A percentile compares a stretch with the other conserved stretches of the same genome.
Evolutionary conservation across 257 asterid genomes (phyloP).

Genomic region (Primulina eburnea): DNA sequence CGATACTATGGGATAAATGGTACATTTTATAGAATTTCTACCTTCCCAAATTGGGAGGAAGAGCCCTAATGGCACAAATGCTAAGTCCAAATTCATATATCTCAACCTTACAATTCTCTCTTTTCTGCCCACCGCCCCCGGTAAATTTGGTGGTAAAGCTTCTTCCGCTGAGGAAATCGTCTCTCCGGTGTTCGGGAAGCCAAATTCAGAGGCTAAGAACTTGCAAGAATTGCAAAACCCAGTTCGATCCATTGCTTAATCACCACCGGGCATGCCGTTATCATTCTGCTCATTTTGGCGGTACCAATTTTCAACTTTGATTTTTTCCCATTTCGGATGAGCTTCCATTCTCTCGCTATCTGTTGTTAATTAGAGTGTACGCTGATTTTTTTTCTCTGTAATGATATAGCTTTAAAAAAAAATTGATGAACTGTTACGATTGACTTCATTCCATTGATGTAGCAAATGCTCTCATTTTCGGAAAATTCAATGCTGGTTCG

Average conservation of each 20-base stretch:
- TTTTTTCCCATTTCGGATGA: background rate
- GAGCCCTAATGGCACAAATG: slow-evolving; percentile 41
- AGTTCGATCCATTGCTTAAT: slow-evolving; percentile 80
- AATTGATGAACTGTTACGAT: no score
- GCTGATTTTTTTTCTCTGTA: background rate
- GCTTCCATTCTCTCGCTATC: background rate
- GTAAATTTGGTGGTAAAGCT: slow-evolving; percentile 22
- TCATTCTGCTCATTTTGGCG: slow-evolving; percentile 94
- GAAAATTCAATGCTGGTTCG: background rate
- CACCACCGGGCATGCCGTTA: slow-evolving; percentile 80
- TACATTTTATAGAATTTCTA: background rate
- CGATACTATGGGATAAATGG: no score
- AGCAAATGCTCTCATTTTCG: background rate
- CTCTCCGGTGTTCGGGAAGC: slow-evolving; percentile 50
- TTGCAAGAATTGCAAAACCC: slow-evolving; percentile 82
- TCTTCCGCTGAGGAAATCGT: slow-evolving; percentile 29
- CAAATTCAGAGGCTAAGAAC: slow-evolving; percentile 47
- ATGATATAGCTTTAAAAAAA: no score
- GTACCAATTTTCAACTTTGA: slow-evolving; percentile 27
- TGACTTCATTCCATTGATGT: background rate
- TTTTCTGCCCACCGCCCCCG: slow-evolving; percentile 4
- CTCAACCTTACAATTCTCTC: slow-evolving; percentile 19
- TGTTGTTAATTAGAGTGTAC: background rate
- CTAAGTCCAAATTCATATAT: slow-evolving; percentile 26
- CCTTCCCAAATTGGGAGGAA: background rate